phyloP scores from a whole-genome alignment of 805 yeast genomes.

The Myxozyma geophila region DNA sequence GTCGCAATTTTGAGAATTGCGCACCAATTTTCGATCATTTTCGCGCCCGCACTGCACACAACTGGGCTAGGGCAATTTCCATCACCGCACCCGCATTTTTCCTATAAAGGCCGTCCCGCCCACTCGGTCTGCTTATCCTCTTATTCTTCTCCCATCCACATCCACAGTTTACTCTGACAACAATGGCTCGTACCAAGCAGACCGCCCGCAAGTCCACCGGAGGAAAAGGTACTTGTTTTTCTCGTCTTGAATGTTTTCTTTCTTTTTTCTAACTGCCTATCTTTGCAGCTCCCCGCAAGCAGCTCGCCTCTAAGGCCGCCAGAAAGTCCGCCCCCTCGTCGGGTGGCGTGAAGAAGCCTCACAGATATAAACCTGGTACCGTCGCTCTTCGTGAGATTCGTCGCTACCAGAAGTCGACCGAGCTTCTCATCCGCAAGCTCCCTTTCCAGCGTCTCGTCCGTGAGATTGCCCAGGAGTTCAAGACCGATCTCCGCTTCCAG shows the following conservation, averaged over 20 bases:
- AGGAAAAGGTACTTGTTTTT: conserved; percentile 58
- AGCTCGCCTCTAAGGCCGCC: conserved; percentile 87
- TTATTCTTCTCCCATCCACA: not conserved
- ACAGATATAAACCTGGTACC: conserved; percentile 95
- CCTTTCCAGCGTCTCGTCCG: conserved; percentile 91
- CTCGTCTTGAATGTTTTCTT: not conserved
- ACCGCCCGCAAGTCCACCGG: conserved; percentile 89
- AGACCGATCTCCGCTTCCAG: conserved; percentile 86
- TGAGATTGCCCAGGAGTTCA: conserved; percentile 86
- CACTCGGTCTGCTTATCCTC: conserved; percentile 3
- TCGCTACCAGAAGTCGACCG: conserved; percentile 90
- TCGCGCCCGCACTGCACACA: not conserved
- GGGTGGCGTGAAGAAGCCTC: conserved; percentile 91
- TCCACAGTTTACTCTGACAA: conserved; percentile 2
- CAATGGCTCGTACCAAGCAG: conserved; percentile 87
- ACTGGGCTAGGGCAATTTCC: conserved; percentile 29
- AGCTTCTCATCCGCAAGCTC: conserved; percentile 81
- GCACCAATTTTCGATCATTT: conserved; percentile 8
- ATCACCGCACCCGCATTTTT: conserved; percentile 24
- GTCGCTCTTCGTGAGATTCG: conserved; percentile 91
- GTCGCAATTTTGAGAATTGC: conserved; percentile 22
- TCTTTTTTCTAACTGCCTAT: not conserved
- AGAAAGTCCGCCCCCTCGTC: conserved; percentile 82
- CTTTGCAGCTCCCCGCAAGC: conserved; percentile 76
- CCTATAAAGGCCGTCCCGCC: conserved; percentile 27